Evolutionary conservation across 2,329 filamentous ascomycete genomes (phyloP).

Genomic region (Alternaria viburni): DNA sequence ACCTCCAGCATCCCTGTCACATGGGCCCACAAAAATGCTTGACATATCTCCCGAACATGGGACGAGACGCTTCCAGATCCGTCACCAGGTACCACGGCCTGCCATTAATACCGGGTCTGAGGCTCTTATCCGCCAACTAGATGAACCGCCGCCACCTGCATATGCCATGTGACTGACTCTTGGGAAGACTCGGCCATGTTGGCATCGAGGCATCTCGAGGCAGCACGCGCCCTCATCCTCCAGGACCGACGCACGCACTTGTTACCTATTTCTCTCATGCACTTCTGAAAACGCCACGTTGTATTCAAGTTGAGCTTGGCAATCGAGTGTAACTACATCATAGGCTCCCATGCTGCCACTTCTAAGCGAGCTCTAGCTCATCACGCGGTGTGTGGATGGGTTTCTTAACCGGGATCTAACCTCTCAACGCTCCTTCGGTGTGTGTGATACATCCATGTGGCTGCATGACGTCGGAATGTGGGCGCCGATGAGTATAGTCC

Average conservation of each 20-base stretch:
- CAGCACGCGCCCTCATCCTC: not conserved
- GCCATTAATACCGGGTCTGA: conserved; percentile 8
- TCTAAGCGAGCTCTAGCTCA: conserved; percentile 25
- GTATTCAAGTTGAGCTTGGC: conserved; percentile 4
- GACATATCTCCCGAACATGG: conserved; percentile 22
- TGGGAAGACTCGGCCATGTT: not conserved
- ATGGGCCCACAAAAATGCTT: conserved; percentile 19
- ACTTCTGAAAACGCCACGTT: not conserved
- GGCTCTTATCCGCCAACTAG: not conserved
- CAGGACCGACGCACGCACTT: not conserved
- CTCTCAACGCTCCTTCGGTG: conserved; percentile 16
- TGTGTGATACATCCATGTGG: conserved; percentile 23
- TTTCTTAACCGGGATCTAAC: conserved; percentile 4
- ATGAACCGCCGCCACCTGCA: conserved; percentile 3
- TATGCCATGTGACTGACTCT: not conserved
- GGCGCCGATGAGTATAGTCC: not conserved
- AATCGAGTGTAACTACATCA: conserved; percentile 21
- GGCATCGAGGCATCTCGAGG: not conserved
- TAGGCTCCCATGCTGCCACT: conserved; percentile 13
- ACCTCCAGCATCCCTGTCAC: conserved; percentile 20
- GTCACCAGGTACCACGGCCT: conserved; percentile 11
- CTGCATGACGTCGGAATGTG: conserved; percentile 14
- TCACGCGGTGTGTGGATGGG: conserved; percentile 15
- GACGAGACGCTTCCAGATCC: conserved; percentile 28
- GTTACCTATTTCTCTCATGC: not conserved